phyloP scores from a whole-genome alignment of 768 basidiomycete species.

The Artomyces pyxidatus region DNA sequence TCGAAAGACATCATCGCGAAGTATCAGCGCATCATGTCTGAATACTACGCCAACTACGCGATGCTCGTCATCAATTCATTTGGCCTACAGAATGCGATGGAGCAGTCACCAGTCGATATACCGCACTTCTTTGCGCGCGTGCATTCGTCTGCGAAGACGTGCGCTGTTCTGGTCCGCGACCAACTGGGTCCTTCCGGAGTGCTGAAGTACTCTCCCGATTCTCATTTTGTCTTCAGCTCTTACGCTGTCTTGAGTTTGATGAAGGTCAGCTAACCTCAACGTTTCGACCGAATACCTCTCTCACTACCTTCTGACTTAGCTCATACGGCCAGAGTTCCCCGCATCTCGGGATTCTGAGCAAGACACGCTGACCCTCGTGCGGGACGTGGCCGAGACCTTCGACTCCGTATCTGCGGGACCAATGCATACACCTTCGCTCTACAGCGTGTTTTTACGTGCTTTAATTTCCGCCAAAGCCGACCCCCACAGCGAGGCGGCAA shows the following conservation, averaged over 20 bases:
- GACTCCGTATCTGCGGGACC: constrained; percentile 71
- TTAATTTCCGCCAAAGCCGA: constrained; percentile 51
- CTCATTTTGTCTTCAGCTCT: constrained; percentile 85
- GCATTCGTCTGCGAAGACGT: constrained; percentile 61
- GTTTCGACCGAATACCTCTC: not conserved
- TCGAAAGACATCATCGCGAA: constrained; percentile 16
- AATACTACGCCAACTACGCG: constrained; percentile 81
- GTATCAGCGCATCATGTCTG: constrained; percentile 45
- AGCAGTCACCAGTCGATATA: constrained; percentile 62
- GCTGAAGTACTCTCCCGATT: constrained; percentile 81
- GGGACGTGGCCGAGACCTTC: constrained; percentile 74
- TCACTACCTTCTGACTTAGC: constrained; percentile 31
- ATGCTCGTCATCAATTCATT: constrained; percentile 91
- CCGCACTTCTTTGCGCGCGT: constrained; percentile 81
- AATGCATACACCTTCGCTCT: constrained; percentile 84
- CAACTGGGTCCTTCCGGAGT: constrained; percentile 69
- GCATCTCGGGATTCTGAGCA: constrained; percentile 68
- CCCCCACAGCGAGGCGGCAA: constrained; percentile 12
- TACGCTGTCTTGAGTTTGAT: constrained; percentile 89
- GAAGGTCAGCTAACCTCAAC: constrained; percentile 49
- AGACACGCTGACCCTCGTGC: constrained; percentile 59
- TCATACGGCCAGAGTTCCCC: constrained; percentile 79
- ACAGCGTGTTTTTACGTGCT: constrained; percentile 74
- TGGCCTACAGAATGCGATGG: constrained; percentile 92
- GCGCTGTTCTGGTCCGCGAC: constrained; percentile 69